Base-by-base conservation (phyloP, 805 yeast species). In the Suhomyces prunicola region DNA sequence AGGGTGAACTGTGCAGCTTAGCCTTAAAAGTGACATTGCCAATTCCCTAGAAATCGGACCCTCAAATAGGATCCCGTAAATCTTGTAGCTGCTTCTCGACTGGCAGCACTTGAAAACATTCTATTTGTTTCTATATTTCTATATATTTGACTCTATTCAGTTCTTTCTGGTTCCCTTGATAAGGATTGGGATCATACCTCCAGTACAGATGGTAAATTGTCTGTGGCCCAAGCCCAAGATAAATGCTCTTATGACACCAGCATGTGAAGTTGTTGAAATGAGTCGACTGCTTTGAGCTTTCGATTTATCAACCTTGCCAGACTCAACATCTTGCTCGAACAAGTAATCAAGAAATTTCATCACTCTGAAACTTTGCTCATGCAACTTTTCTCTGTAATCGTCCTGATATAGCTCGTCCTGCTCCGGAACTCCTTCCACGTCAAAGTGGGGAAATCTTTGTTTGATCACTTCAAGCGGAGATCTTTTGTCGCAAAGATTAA, bases 101-200 rank as follows among this genome's bases (percentile, higher is more conserved):
- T 29, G n/a, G 12, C 13, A 29, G 2, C 12, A 5, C n/a, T 29
- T 12, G 33, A 5, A 29, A 29, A 29, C 33, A 29, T 4, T 9
- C 33, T 29, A 29, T 29, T 29, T 10, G 7, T 17, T n/a, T 33
- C 15, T 33, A 33, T 33, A 4, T 6, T 1, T 19, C 42, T 39
- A 39, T 39, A 36, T 39, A 39, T 17, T 19, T 39, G 24, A 39
- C 3, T 39, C 42, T 39, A 39, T 19, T 10, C 24, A 35, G 17
- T 50, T 23, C 41, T 42, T 50, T 45, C 51, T 55, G 5, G 70
- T 65, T 6, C 75, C 86, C 60, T 79, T 80, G 22, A 84, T 76
- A 3, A 84, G 81, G 29, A 81, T 71, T 3, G 85, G 84, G 12
- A 85, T 80, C 75, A 83, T 78, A n/a, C 86, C 86, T 6, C 88